Evolutionary conservation across 139 green algal species (phyloP), one percentile per base, ranked within the genome.

Genomic region (Chlorella sorokiniana): DNA sequence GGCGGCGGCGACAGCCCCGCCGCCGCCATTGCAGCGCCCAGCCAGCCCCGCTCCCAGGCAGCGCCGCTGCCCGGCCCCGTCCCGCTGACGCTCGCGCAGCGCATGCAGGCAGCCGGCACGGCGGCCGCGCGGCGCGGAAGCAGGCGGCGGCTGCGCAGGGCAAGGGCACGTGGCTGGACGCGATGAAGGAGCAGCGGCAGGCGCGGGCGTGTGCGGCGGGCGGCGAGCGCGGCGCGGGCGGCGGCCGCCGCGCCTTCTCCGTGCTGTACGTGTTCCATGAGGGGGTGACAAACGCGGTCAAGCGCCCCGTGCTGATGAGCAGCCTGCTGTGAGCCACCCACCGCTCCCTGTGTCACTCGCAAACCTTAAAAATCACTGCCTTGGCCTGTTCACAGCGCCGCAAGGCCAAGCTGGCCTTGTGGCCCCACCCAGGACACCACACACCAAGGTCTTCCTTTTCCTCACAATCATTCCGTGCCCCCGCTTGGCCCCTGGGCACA

Each of bases 231-330:
- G 70, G 29, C 35, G 52, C 33, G 25, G 63, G 63, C 8, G 52
- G 56, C 29, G 48, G 37, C 29, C 63, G 38, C 38, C 29, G 7
- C 67, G 67, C 85, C 22, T 86, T 92, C 41, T 67, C 88, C 8
- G 90, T 96, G 73, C 59, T 95, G 42, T 98, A 95, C 84, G 92
- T 91, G 31, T 98, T 94, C 86, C 91, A 98, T 77, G 95, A 98
- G 86, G 95, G 95, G 10, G 95, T 95, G 86, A 98, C 95, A 10
- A 98, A 97, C 82, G 95, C 93, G 4, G 94, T 98, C 20, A 95
- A 96, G 86, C 85, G 92, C n/a, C 89, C 91, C 3, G 65, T 98
- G 56, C 81, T 89, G 3, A 92, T 97, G 86, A 52, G 40, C 0
- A 93, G 98, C 37, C 74, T 98, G 78, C 81, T 98, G 59, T 90